These are phyloP conservation scores for Geotrichum cucujoidarum DNA, from an alignment of 1,139 yeast genomes.

Conservation along the genomic window DNA sequence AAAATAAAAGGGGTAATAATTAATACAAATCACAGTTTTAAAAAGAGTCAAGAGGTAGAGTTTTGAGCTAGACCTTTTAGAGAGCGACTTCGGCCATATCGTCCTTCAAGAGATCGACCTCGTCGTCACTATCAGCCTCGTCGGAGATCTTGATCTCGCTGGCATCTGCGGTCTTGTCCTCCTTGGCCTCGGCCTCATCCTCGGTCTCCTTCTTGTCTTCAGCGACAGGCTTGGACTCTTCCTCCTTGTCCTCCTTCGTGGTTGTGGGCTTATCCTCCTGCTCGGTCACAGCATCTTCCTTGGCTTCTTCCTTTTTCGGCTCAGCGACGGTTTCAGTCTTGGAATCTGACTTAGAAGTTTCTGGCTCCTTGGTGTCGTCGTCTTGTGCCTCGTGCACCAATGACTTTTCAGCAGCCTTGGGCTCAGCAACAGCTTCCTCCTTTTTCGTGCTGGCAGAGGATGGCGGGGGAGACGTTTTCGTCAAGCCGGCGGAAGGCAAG, in stretches of 20 bases:
- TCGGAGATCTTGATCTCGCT: conserved; percentile 1
- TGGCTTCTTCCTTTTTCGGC: not conserved
- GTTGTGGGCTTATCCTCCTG: not conserved
- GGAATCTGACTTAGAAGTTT: no score
- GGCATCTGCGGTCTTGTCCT: conserved; percentile 1
- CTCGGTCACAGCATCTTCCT: not conserved
- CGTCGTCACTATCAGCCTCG: conserved; percentile 11
- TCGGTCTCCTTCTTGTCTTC: not conserved
- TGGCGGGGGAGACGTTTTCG: conserved; percentile 8
- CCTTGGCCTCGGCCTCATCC: conserved; percentile 1
- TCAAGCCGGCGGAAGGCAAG: conserved; percentile 13
- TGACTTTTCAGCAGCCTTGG: not conserved
- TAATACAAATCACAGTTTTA: conserved; percentile 1
- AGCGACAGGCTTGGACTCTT: conserved; percentile 2
- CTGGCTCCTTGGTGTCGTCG: not conserved
- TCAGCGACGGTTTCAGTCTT: not conserved
- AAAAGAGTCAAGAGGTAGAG: not conserved
- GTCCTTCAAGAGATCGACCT: conserved; percentile 17
- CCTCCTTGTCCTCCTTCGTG: conserved; percentile 1
- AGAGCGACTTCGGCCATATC: conserved; percentile 17
- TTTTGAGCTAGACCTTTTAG: conserved; percentile 3
- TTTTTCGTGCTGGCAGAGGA: not conserved
- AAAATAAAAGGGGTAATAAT: no score
- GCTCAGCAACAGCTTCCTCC: not conserved
- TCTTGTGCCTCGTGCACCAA: no score